Conservation (phyloP, 441 rosid genomes). For the Brassica balearica region DNA sequence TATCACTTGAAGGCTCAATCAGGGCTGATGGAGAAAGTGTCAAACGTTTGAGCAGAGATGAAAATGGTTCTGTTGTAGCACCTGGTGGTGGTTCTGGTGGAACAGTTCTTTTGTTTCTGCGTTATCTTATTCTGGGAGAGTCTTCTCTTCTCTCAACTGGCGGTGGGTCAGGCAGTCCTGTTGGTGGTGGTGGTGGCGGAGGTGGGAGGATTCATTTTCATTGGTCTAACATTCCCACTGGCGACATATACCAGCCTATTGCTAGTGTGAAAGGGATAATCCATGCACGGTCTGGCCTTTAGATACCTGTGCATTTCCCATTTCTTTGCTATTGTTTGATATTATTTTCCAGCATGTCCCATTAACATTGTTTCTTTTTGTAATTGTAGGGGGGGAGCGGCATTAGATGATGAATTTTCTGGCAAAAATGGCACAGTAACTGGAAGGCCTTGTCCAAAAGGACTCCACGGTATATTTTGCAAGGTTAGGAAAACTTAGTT, state of each 20-base stretch:
- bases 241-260: conserved; percentile 99
- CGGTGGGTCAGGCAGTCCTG: conserved; percentile 88
- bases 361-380: conserved; percentile 16
- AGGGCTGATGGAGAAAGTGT: conserved; percentile 90
- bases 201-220: conserved; percentile 99
- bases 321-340: conserved; percentile 14
- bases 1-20: conserved; percentile 80
- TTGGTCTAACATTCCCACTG: conserved; percentile 98
- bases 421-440: conserved; percentile 91
- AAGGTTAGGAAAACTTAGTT: conserved; percentile 52
- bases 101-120: conserved; percentile 84
- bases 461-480: conserved; percentile 93
- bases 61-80: conserved; percentile 51
- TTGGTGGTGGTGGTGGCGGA: conserved; percentile 97
- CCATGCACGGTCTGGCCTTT: conserved; percentile 64
- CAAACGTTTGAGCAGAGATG: conserved; percentile 45
- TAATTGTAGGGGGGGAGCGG: conserved; percentile 77
- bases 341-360: conserved; percentile 27
- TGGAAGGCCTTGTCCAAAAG: conserved; percentile 95
- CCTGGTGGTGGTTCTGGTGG: conserved; percentile 99
- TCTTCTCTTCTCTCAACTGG: conserved; percentile 84
- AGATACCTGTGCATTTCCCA: conserved; percentile 15
- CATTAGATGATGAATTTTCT: conserved; percentile 56
- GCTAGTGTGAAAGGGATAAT: conserved; percentile 87
- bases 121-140: conserved; percentile 61